Evolutionary conservation across 2,329 filamentous ascomycete genomes (phyloP), one percentile per base, ranked within the genome.

Genomic region (Pseudogymnoascus sp.): DNA sequence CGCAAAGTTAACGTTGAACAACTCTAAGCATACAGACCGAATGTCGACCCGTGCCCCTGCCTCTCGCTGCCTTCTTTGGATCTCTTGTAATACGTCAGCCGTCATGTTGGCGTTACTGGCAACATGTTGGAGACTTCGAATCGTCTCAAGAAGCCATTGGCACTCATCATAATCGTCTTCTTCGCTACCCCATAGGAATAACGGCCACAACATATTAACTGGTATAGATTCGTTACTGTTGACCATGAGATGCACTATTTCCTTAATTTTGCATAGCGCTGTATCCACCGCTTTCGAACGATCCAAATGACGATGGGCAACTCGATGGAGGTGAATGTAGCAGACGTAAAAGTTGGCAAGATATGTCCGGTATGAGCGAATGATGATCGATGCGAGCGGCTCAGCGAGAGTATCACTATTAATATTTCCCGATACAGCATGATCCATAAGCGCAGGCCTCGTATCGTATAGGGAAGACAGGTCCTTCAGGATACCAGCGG

Each of bases 181-280:
- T 68, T 84, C 82, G 5, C 77, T 78, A 0, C 81, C 81, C 64
- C 80, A 75, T 77, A 85, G 81, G 42, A 84, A 72, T 10, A 83
- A 71, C 1, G 81, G 81, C 82, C 81, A 84, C 3, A 84, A 73
- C 74, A 83, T 78, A 64, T 81, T 84, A 60, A 83, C 79, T 0
- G 82, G 81, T 1, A 83, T 72, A 5, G 79, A 74, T 34, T 80
- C 77, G 14, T 78, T 75, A 0, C 72, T 71, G 14, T 77, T 73
- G 14, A 75, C 73, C 61, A 83, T 78, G 40, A 79, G 73, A 42
- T 76, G 75, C 18, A 78, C 76, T 3, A 83, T 71, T 14, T 73
- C 75, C 31, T 78, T 78, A 63, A 83, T 82, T 45, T 79, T 78
- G 18, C 70, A 70, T 62, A 82, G 75, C 1, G 80, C 81, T 34